Evolutionary conservation across 1,284 basidiomycete species (phyloP), one percentile per base, ranked within the genome.

Genomic region (Leccinum huronense): DNA sequence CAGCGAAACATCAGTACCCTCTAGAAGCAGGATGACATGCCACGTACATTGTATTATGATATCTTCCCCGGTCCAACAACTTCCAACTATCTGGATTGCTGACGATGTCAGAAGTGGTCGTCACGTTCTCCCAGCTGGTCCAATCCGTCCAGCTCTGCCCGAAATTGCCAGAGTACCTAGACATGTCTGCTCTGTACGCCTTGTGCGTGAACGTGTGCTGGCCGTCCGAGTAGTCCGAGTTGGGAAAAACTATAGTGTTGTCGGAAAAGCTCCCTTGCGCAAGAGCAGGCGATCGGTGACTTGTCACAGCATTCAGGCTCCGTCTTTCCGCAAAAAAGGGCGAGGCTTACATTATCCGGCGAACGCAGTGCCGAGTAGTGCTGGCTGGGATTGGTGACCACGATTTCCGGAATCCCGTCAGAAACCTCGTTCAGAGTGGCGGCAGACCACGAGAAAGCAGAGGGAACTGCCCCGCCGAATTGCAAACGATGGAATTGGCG

Each of bases 141-240:
- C 94, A 96, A 11, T 82, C 75, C 3, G 90, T 84, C 93, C 93
- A 96, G 68, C 85, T 90, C 76, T 86, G 82, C 19, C 91, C 93
- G 71, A 91, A 96, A 79, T 95, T 89, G 79, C 86, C 85, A 9
- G 91, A 89, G 76, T 94, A 95, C 57, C 94, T 85, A 80, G 93
- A 89, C 80, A 79, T 86, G 68, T 96, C 93, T n/a, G 94, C 94
- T 59, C 94, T 94, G 57, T 84, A 83, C 3, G 94, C 94, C 58
- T 84, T 85, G 78, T 96, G 94, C 3, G 84, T 86, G 74, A 94
- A 92, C 3, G 82, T 86, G 75, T 90, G 94, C 67, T 86, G 79
- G 57, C 84, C 87, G 66, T 84, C 79, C 8, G 83, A 80, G 60
- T 83, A 95, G 71, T 95, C 92, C 36, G 84, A 84, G 38, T 86